Base-by-base conservation (phyloP, 2,329 filamentous ascomycete genomes). In the Exophiala alcalophila region DNA sequence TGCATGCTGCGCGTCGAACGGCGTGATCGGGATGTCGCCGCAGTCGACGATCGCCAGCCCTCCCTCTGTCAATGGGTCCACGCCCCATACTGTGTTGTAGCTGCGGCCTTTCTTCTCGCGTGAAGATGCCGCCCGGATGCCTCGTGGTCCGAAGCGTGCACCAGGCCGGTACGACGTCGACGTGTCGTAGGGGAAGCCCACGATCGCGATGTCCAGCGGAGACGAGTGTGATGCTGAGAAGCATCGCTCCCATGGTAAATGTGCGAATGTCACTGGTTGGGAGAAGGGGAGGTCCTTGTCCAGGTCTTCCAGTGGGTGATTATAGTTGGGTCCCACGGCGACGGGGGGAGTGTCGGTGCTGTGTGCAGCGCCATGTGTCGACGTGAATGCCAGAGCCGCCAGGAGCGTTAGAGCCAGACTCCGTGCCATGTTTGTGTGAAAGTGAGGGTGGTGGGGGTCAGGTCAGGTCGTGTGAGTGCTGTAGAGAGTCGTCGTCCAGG, bases 1-100 rank as follows among this genome's bases (percentile, higher is more conserved):
- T 4, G 87, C 88, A 65, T 79, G 91, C 2, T 77, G 74, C 59
- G 92, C 92, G 63, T 94, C 87, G 55, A 90, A 90, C 77, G 85
- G 89, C 10, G 85, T 91, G 4, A 91, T 85, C 0, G 86, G 86
- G 34, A 91, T 86, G 60, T 91, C 86, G 47, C 86, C 86, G 60
- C 86, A 92, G 63, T 92, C 86, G 1, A 92, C 67, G 2, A 92
- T 79, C 27, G 77, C 86, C 5, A 49, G 34, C 15, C 42, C 8
- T 54, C 47, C 11, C 39, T 47, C 41, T 53, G 49, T 20, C 23
- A 57, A 56, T 2, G 59, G 59, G 38, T 62, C 54, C 1, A 61
- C 41, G 3, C 47, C 55, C 57, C 54, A 60, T 10, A 57, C 45
- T 4, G 54, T 52, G 31, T 59, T 59, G 44, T 59, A 61, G 47